Evolutionary conservation across 768 basidiomycete species (phyloP).

Genomic region (Auricularia sp.): DNA sequence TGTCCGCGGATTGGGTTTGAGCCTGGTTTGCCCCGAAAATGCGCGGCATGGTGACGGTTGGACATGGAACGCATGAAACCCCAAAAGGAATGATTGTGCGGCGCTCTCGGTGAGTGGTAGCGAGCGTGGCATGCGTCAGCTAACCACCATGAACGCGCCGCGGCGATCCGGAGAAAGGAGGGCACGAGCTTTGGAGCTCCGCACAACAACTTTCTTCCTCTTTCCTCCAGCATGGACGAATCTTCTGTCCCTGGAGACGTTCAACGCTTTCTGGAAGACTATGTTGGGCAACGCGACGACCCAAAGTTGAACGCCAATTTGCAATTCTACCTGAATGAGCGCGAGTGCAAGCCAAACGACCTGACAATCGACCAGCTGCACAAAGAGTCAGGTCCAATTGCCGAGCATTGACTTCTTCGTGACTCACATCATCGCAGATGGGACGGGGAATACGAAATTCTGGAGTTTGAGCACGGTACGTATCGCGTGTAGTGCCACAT

Average conservation of each 20-base stretch:
- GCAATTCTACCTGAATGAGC: conserved; percentile 49
- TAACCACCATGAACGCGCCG: too few species aligned
- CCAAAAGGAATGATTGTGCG: too few species aligned
- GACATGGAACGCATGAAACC: too few species aligned
- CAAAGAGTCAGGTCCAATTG: conserved; percentile 32
- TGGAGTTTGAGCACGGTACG: conserved; percentile 52
- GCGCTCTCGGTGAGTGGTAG: too few species aligned
- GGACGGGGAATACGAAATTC: conserved; percentile 47
- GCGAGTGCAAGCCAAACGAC: conserved; percentile 52
- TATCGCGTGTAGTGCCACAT: too few species aligned
- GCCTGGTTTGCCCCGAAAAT: too few species aligned
- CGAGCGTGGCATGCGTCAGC: too few species aligned
- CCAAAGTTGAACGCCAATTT: conserved; percentile 35
- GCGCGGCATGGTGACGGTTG: too few species aligned
- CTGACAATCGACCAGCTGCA: conserved; percentile 55
- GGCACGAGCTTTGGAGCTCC: neutral
- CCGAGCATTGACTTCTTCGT: neutral
- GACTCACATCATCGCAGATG: conserved; percentile 34
- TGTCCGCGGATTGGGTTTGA: too few species aligned
- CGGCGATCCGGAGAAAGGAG: too few species aligned
- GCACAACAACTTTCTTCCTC: neutral
- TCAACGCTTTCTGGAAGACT: conserved; percentile 45
- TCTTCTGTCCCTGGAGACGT: conserved; percentile 42
- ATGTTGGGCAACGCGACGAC: conserved; percentile 38
- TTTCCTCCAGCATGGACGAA: neutral